Evolutionary conservation across 2,329 filamentous ascomycete genomes (phyloP), one percentile per base, ranked within the genome.

Genomic region (Cytospora schulzeri): DNA sequence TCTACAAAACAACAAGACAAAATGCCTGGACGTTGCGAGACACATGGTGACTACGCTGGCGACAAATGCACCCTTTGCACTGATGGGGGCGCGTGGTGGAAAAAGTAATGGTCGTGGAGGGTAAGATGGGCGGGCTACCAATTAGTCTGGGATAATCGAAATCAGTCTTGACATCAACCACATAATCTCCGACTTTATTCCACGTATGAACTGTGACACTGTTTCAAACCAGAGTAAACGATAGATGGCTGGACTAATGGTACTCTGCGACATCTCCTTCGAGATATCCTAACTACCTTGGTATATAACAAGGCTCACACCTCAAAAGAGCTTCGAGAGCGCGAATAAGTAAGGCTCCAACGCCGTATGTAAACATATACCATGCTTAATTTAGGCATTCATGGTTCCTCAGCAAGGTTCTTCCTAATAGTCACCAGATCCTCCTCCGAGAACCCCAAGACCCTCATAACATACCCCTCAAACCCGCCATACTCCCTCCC

Each of bases 361-460:
- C n/a, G n/a, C n/a, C n/a, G n/a, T n/a, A n/a, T n/a, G n/a, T n/a
- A n/a, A n/a, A n/a, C n/a, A n/a, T n/a, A n/a, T n/a, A n/a, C n/a
- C n/a, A n/a, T n/a, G n/a, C n/a, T n/a, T n/a, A n/a, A n/a, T n/a
- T n/a, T n/a, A 6, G 15, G 4, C 38, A 5, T 2, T 41, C 8
- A 57, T 24, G 38, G 62, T 12, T 57, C 58, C n/a, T 52, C 41
- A 22, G 69, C 74, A 65, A 85, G 71, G 67, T 85, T 83, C 67
- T 68, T 72, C 75, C 77, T 81, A 68, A 85, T 83, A 58, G 67
- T 79, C 9, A 71, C 74, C 50, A 85, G 63, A 58, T 85, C 82
- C 3, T 76, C 75, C 1, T 70, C 68, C 0, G 79, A 78, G 60
- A 86, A 81, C 0, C 81, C 81, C 57, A 86, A 71, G 7, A 72